A percentile compares a stretch with the other conserved stretches of the same genome.
Conservation (phyloP, 2,329 filamentous ascomycete genomes). For the Phoma sp. region DNA sequence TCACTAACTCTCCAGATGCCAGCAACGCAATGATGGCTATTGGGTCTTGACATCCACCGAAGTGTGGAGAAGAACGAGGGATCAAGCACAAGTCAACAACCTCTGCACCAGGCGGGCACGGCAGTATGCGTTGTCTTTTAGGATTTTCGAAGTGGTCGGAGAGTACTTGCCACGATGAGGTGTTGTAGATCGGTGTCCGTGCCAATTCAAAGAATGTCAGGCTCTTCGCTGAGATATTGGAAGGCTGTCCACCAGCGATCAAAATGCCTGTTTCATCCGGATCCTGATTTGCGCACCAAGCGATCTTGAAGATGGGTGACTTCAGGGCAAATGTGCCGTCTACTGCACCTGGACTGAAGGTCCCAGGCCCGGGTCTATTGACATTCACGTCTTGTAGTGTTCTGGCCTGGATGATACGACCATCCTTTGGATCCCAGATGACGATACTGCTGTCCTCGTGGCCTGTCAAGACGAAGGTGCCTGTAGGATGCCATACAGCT, state of each 20-base stretch:
- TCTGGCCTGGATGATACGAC: conserved; percentile 80
- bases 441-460: conserved; percentile 92
- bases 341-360: conserved; percentile 50
- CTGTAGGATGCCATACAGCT: conserved; percentile 92
- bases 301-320: conserved; percentile 77
- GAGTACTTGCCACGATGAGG: conserved; percentile 86
- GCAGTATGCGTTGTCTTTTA: conserved; percentile 73
- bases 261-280: conserved; percentile 91
- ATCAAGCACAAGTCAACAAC: conserved; percentile 83
- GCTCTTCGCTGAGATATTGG: conserved; percentile 72
- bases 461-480: conserved; percentile 83
- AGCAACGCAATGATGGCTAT: conserved; percentile 82
- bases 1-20: conserved; percentile 86
- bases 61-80: conserved; percentile 83
- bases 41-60: conserved; percentile 86
- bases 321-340: conserved; percentile 65
- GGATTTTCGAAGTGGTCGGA: conserved; percentile 78
- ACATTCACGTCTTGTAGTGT: conserved; percentile 78
- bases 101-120: conserved; percentile 77
- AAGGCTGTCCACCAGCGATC: conserved; percentile 78
- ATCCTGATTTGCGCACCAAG: conserved; percentile 94
- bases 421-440: conserved; percentile 93
- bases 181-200: conserved; percentile 86
- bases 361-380: conserved; percentile 65
- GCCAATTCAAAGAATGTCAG: conserved; percentile 91